Evolutionary conservation across 352 stramenopile species (phyloP), one percentile per base, ranked within the genome.

Genomic region (Phytopythium delawarense): DNA sequence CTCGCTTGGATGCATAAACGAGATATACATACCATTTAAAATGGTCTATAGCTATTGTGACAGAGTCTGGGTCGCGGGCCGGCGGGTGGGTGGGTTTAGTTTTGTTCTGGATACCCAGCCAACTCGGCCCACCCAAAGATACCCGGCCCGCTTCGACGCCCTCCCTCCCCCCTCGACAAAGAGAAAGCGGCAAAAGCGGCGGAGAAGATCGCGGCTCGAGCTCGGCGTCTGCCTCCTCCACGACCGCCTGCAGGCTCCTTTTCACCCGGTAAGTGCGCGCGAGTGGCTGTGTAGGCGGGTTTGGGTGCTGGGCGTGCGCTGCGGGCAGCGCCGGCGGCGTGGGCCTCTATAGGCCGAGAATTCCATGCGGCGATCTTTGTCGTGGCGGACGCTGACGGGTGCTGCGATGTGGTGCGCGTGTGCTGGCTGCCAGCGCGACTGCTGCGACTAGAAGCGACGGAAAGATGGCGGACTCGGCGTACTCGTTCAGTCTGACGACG

Each of bases 401-500:
- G 40, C 28, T 7, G 28, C 28, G 4, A 32, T 32, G 28, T 32
- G 28, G 5, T 32, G 28, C 28, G 5, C 12, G 15, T 5, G 7
- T 34, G 49, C 5, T 55, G 15, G 25, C 30, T n/a, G 12, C 11
- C 21, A 30, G n/a, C 35, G 37, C 30, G 13, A 15, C n/a, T 51
- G 7, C 28, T 51, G 53, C 25, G 35, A 49, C 8, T 18, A 39
- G 25, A 55, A 55, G 28, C 21, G n/a, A 23, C 25, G 45, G 59
- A 21, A 72, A 66, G 66, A 98, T 98, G 96, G 94, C 90, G 64
- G 96, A 99, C 82, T 98, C 95, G 59, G 93, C 94, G 57, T 99
- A 99, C 75, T 99, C 93, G 66, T 99, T 99, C 84, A 99, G 96
- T 75, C 84, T 99, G 58, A 99, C 98, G 67, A 99, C 97, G 61